A percentile compares a stretch with the other conserved stretches of the same genome.
phyloP scores from a whole-genome alignment of 139 green algal genomes.

The Chlamydomonas applanata region DNA sequence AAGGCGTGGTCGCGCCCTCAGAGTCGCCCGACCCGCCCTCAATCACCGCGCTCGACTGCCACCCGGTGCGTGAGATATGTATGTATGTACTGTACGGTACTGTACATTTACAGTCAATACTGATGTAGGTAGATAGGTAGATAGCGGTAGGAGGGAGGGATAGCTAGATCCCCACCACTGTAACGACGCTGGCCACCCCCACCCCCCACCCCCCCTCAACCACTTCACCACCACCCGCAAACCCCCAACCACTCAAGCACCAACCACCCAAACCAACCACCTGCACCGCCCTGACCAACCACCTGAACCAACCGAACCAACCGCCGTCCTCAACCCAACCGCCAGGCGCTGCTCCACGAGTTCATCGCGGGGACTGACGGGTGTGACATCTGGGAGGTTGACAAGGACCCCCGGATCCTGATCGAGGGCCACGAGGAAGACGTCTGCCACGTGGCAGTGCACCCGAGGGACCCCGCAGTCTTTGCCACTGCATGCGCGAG shows the following conservation, averaged over 20 bases:
- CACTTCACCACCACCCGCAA: too few relatives aligned
- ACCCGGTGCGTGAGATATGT: conserved; percentile 9
- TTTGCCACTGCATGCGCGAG: conserved; percentile 46
- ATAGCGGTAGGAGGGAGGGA: too few relatives aligned
- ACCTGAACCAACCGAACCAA: too few relatives aligned
- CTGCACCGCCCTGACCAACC: too few relatives aligned
- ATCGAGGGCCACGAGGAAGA: conserved; percentile 47
- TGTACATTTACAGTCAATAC: too few relatives aligned
- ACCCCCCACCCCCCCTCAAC: too few relatives aligned
- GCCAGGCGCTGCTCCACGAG: conserved; percentile 18
- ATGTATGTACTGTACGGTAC: neutral
- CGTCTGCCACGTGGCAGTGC: conserved; percentile 29
- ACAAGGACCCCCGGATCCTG: conserved; percentile 34
- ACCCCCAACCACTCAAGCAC: too few relatives aligned
- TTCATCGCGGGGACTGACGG: conserved; percentile 51
- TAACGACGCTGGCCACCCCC: too few relatives aligned
- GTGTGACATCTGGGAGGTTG: conserved; percentile 65
- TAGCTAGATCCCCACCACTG: too few relatives aligned
- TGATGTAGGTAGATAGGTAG: too few relatives aligned
- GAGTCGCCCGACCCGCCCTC: conserved; percentile 5
- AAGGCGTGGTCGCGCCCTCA: neutral
- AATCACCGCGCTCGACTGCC: conserved; percentile 36
- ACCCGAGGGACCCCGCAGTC: conserved; percentile 31
- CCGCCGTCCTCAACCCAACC: neutral
- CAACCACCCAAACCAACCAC: too few relatives aligned